phyloP scores from a whole-genome alignment of 2,329 filamentous ascomycete species.

The Alternaria tenuissima region DNA sequence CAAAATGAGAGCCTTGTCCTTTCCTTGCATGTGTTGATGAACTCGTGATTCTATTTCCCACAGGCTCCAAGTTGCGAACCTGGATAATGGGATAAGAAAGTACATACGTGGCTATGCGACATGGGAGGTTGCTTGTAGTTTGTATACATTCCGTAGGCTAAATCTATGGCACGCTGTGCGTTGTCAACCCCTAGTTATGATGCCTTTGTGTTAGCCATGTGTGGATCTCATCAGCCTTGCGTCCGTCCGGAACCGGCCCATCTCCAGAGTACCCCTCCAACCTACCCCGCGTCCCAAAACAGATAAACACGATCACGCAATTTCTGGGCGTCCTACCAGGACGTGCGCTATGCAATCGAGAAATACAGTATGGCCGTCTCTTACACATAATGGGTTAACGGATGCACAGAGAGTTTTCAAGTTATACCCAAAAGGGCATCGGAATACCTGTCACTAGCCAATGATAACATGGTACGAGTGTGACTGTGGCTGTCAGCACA shows the following conservation, averaged over 20 bases:
- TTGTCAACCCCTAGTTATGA: background rate
- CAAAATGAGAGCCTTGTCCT: background rate
- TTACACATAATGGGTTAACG: background rate
- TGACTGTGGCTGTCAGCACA: background rate
- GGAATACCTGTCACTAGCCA: background rate
- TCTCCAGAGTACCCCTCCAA: slow-evolving; percentile 1
- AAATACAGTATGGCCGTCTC: background rate
- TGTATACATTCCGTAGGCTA: slow-evolving; percentile 8
- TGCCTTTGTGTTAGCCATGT: background rate
- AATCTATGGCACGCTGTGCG: slow-evolving; percentile 7
- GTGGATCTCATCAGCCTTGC: background rate
- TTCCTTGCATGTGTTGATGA: background rate
- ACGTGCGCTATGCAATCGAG: background rate
- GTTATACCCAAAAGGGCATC: background rate
- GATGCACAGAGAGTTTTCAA: background rate
- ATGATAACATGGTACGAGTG: background rate
- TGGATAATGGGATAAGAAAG: background rate
- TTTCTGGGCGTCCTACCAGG: background rate
- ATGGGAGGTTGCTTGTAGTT: slow-evolving; percentile 9
- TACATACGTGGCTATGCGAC: background rate
- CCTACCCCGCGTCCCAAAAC: background rate
- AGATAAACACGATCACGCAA: slow-evolving; percentile 5
- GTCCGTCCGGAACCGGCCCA: background rate
- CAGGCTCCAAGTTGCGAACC: background rate
- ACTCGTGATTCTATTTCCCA: background rate